A percentile compares a stretch with the other conserved stretches of the same genome.
Evolutionary conservation across 257 asterid genomes (phyloP).

Genomic region (Forsythia viridissima): DNA sequence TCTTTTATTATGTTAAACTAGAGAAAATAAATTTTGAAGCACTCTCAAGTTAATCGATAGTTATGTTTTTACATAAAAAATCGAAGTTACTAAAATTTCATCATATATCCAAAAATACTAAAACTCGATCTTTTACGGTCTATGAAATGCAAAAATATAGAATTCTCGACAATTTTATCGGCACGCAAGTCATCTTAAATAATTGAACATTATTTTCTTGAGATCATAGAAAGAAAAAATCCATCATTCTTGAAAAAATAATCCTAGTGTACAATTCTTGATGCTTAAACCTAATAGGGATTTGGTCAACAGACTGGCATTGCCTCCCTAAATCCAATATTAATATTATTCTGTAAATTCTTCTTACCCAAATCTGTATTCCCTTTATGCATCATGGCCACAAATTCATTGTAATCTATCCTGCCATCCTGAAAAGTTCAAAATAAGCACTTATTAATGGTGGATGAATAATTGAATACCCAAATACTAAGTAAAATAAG

Average conservation of each 20-base stretch:
- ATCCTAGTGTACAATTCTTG: background rate
- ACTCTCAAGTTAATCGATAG: no score
- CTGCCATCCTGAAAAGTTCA: conserved; percentile 36
- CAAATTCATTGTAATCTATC: conserved; percentile 52
- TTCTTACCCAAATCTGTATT: conserved; percentile 41
- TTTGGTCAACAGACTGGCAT: background rate
- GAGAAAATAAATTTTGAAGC: background rate
- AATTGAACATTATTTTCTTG: background rate
- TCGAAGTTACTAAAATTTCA: no score
- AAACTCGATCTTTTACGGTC: background rate
- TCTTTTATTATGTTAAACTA: no score
- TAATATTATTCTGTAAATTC: background rate
- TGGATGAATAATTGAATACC: background rate
- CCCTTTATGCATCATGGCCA: conserved; percentile 53
- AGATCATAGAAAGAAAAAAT: background rate
- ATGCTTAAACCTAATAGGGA: background rate
- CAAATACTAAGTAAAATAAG: background rate
- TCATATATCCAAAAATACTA: no score
- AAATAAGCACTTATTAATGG: background rate
- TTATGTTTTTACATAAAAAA: no score
- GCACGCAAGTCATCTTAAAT: background rate
- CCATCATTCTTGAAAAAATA: background rate
- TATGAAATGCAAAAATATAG: no score
- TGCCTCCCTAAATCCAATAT: background rate
- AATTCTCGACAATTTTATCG: no score